phyloP scores from a whole-genome alignment of 2,329 filamentous ascomycete genomes.

The Pestalotiopsis sp. region DNA sequence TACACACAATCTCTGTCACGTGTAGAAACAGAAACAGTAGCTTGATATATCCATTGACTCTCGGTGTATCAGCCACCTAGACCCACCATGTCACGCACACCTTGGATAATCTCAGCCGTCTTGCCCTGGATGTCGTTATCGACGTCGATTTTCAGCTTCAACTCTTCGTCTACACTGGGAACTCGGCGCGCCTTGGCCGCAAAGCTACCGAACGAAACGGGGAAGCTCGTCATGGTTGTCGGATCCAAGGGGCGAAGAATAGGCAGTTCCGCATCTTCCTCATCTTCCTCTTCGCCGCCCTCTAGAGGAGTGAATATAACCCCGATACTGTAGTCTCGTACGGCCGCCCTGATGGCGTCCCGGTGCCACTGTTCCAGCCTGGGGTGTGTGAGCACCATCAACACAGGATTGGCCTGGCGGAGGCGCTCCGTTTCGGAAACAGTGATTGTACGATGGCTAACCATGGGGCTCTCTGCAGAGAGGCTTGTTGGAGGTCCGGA shows the following conservation, averaged over 20 bases:
- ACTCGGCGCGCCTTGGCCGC: neutral
- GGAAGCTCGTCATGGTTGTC: conserved; percentile 27
- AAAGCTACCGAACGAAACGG: neutral
- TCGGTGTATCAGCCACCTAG: neutral
- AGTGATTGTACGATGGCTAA: neutral
- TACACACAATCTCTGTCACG: too few relatives aligned
- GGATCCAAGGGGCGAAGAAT: conserved; percentile 30
- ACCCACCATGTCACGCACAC: conserved; percentile 18
- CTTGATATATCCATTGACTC: too few relatives aligned
- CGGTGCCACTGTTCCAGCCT: conserved; percentile 32
- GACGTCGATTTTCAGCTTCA: conserved; percentile 22
- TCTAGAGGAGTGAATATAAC: conserved; percentile 33
- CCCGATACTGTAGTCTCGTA: conserved; percentile 31
- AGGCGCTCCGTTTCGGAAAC: conserved; percentile 22
- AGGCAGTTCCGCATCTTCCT: conserved; percentile 26
- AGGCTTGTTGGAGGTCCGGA: neutral
- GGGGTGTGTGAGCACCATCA: conserved; percentile 34
- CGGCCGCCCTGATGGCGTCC: conserved; percentile 24
- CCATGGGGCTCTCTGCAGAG: neutral
- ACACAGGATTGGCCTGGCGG: conserved; percentile 25
- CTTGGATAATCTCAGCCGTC: conserved; percentile 24
- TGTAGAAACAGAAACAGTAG: too few relatives aligned
- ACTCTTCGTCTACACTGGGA: conserved; percentile 24
- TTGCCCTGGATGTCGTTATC: conserved; percentile 23
- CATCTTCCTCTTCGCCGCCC: neutral